Evolutionary conservation across 495 filamentous ascomycete genomes (phyloP), one percentile per base, ranked within the genome.

Genomic region (Aspergillus avenaceus): DNA sequence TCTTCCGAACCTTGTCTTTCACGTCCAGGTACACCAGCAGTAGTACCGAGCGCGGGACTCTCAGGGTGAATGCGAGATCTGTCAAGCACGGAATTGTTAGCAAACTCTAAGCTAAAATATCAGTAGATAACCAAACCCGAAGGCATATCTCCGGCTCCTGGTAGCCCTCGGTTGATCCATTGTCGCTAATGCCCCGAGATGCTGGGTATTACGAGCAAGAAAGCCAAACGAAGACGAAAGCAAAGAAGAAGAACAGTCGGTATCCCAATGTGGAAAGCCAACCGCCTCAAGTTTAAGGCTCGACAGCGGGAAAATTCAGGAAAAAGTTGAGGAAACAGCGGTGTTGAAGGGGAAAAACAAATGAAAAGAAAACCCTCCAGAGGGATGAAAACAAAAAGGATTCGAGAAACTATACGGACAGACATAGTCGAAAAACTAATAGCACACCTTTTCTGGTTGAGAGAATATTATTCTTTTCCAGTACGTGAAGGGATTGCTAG

Each of bases 41-140:
- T 7, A 8, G 14, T 11, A 38, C 4, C 7, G n/a, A 2, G 34
- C 16, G 16, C 16, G 5, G 34, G 21, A 21, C 3, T 21, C 6
- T 38, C 34, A 5, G 16, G 34, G 6, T 38, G 11, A 11, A 8
- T 8, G 16, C 34, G 18, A 21, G 34, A 5, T 38, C 34, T 38
- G n/a, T n/a, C 16, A 38, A 19, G 8, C 6, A 38, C 16, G 2
- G 1, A 38, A 38, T 9, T 8, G 34, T 38, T 18, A 38, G 34
- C 16, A 5, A 8, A 38, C 34, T 16, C 5, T 16, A 18, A 18
- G 19, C 19, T 11, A 31, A 19, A 12, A 12, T 6, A 3, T 32
- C n/a, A 25, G 22, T 45, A 38, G 26, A 50, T 34, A 48, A 6
- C 6, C 45, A 38, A 44, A 54, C 55, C 50, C 50, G 37, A 44